Percentiles rank a stretch among this genome's conserved stretches.
phyloP scores from a whole-genome alignment of 2,329 filamentous ascomycete species.

The Colletotrichum liriopes region DNA sequence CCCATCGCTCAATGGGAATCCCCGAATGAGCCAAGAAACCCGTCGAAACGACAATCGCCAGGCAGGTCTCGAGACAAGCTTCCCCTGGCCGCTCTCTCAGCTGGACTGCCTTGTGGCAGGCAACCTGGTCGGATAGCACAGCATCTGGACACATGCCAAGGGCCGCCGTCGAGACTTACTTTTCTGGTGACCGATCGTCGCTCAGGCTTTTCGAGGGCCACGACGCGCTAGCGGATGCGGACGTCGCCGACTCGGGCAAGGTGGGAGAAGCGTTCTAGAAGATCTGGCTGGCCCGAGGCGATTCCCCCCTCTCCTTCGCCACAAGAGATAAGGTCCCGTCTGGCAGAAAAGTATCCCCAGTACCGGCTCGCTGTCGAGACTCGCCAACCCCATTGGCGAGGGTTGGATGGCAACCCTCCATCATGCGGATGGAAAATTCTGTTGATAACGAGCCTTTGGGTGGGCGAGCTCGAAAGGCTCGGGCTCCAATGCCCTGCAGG shows the following conservation, averaged over 20 bases:
- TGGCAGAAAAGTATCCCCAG: neutral
- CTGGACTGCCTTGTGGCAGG: neutral
- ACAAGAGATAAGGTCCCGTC: slow-evolving; percentile 16
- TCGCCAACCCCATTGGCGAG: neutral
- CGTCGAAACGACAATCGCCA: neutral
- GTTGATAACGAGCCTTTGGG: neutral
- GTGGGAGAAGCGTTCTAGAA: slow-evolving; percentile 38
- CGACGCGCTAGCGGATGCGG: slow-evolving; percentile 17
- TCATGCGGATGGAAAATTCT: slow-evolving; percentile 14
- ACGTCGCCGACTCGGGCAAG: slow-evolving; percentile 28
- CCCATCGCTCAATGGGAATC: neutral
- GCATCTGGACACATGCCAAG: slow-evolving; percentile 1
- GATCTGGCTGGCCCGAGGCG: neutral
- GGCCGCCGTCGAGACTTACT: neutral
- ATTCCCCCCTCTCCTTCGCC: slow-evolving; percentile 13
- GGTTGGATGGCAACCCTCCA: neutral
- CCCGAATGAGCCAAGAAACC: slow-evolving; percentile 10
- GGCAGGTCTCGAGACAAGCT: neutral
- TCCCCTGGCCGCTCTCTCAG: neutral
- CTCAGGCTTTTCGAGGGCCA: neutral
- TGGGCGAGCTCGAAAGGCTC: neutral
- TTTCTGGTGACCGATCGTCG: slow-evolving; percentile 16
- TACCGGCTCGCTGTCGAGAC: slow-evolving; percentile 4
- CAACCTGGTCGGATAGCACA: neutral
- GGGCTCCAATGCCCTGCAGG: neutral